Base-by-base conservation (phyloP, 2,329 filamentous ascomycete species). In the Colletotrichum chrysophilum region DNA sequence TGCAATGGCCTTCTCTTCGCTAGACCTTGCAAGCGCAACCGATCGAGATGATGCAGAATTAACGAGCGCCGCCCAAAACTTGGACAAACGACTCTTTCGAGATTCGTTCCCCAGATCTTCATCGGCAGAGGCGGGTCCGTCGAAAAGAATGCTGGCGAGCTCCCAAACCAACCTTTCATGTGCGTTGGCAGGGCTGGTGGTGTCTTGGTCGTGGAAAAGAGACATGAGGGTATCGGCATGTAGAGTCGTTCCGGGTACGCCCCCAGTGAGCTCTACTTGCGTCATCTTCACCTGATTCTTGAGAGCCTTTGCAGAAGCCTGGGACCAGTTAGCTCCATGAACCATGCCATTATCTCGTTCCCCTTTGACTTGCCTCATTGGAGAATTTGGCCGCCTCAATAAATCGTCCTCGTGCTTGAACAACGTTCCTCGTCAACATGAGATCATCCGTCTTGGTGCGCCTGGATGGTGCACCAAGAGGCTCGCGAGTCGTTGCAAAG, bases 61-160 rank as follows among this genome's bases (percentile, higher is more conserved):
- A 79, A 96, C 90, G 84, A 96, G 85, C 26, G 89, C 88, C 69
- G 91, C 89, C 89, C 94, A 92, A 71, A 93, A 93, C 28, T 88
- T 86, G 1, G 92, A 92, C n/a, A 98, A 87, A 70, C 89, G 91
- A 73, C 93, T 91, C 78, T 94, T 89, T 43, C 91, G 89, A 24
- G 86, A 61, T 56, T 83, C 81, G 43, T 87, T 83, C 7, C 83
- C 80, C 1, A 84, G 80, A 13, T 86, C 79, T 1, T 88, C 86
- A 4, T 84, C 74, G 4, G 87, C 84, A 34, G 89, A 81, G 18
- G 86, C 86, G 13, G 92, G 77, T n/a, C 92, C 88, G 78, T 98
- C 96, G 81, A 98, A 99, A 5, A 99, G 89, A 48, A 98, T 93
- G 73, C 94, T 94, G 2, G 95, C 93, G 43, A 99, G 88, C 76